phyloP scores from a whole-genome alignment of 352 stramenopile species.

The Pythium dissimile region DNA sequence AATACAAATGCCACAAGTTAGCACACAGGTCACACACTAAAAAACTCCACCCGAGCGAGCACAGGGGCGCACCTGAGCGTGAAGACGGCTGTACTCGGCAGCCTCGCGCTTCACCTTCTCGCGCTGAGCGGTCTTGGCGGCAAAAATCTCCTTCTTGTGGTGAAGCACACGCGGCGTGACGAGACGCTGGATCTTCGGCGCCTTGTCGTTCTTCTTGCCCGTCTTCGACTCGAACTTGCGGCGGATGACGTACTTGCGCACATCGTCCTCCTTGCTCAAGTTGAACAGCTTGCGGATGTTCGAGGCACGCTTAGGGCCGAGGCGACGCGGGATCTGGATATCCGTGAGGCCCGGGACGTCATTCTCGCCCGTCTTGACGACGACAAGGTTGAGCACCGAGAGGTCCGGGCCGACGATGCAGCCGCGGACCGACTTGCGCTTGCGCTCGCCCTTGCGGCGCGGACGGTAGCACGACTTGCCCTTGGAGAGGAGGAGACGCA shows the following conservation, averaged over 20 bases:
- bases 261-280: slow-evolving; percentile 99
- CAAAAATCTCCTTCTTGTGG: slow-evolving; percentile 91
- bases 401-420: slow-evolving; percentile 99
- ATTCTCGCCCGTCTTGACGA: slow-evolving; percentile 97
- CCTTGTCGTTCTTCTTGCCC: slow-evolving; percentile 97
- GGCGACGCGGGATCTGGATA: slow-evolving; percentile 93
- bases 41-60: background rate
- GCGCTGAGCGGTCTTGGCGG: slow-evolving; percentile 84
- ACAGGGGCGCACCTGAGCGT: slow-evolving; percentile 79
- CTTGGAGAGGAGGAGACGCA: slow-evolving; percentile 97
- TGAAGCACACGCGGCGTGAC: slow-evolving; percentile 97
- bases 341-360: slow-evolving; percentile 98
- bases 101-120: slow-evolving; percentile 93
- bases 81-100: slow-evolving; percentile 97
- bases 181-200: slow-evolving; percentile 99
- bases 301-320: slow-evolving; percentile 99
- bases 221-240: slow-evolving; percentile 99
- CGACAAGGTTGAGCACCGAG: slow-evolving; percentile 98
- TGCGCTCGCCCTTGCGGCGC: slow-evolving; percentile 95
- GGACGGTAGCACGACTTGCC: slow-evolving; percentile 97
- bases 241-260: slow-evolving; percentile 98
- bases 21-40: slow-evolving; percentile 8
- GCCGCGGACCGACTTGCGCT: slow-evolving; percentile 99
- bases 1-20: slow-evolving; percentile 42
- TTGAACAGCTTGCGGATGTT: slow-evolving; percentile 99